Evolutionary conservation across 2,329 filamentous ascomycete genomes (phyloP).

Genomic region (Orbilia brochopaga): DNA sequence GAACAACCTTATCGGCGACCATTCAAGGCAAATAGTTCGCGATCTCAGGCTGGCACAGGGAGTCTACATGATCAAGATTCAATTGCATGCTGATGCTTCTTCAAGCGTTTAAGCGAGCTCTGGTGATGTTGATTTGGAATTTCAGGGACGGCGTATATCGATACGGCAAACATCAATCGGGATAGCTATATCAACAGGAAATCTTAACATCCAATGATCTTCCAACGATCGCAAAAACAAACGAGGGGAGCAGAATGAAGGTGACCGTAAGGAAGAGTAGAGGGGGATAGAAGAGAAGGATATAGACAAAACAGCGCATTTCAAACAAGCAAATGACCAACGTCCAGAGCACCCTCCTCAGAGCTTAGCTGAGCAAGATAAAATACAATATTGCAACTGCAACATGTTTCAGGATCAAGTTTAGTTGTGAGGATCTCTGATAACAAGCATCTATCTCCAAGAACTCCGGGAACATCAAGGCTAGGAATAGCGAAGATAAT

Average conservation of each 20-base stretch:
- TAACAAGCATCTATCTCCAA: slow-evolving; percentile 44
- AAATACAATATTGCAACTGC: slow-evolving; percentile 28
- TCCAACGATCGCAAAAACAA: slow-evolving; percentile 22
- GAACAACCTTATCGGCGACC: no score
- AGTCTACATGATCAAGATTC: no score
- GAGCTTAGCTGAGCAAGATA: slow-evolving; percentile 11
- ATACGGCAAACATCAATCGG: background rate
- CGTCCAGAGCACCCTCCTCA: slow-evolving; percentile 29
- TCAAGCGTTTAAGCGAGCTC: no score
- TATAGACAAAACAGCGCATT: slow-evolving; percentile 32
- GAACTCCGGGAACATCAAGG: slow-evolving; percentile 31
- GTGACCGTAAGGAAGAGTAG: slow-evolving; percentile 20
- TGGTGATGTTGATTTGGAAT: no score
- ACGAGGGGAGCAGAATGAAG: no score
- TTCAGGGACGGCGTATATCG: no score
- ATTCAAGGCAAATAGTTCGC: no score
- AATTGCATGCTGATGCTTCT: no score
- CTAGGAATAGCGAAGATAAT: slow-evolving; percentile 24
- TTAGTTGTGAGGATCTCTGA: slow-evolving; percentile 17
- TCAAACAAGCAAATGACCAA: slow-evolving; percentile 27
- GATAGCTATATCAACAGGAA: background rate
- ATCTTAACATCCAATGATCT: slow-evolving; percentile 27
- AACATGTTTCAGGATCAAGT: background rate
- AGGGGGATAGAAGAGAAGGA: slow-evolving; percentile 2
- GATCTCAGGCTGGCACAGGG: no score